Conservation (phyloP, 2,329 filamentous ascomycete genomes). For the Dothidotthia symphoricarpi region DNA sequence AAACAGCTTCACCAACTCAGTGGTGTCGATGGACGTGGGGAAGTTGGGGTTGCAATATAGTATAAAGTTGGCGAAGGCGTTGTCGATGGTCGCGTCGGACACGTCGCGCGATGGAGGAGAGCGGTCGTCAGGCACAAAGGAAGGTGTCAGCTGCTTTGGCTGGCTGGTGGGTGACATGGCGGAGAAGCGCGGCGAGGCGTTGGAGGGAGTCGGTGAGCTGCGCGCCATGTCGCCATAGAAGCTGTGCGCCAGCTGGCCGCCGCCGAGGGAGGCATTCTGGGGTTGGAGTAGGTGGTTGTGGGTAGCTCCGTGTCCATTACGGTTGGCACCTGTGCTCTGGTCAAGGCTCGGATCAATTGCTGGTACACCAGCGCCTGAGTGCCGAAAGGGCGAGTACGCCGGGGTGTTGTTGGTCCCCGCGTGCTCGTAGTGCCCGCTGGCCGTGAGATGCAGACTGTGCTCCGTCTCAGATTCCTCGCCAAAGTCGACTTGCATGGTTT, state of each 20-base stretch:
- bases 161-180: constrained; percentile 39
- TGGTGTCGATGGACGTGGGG: constrained; percentile 65
- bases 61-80: constrained; percentile 81
- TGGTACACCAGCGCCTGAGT: constrained; percentile 30
- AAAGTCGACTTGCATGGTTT: constrained; percentile 43
- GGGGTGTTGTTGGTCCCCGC: constrained; percentile 26
- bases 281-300: constrained; percentile 37
- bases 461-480: constrained; percentile 34
- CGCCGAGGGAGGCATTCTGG: constrained; percentile 34
- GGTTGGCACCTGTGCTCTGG: constrained; percentile 34
- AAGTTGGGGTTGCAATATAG: constrained; percentile 88
- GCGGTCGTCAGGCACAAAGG: constrained; percentile 49
- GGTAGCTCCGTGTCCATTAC: constrained; percentile 34
- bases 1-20: constrained; percentile 72
- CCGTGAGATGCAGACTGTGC: constrained; percentile 33
- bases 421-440: constrained; percentile 37
- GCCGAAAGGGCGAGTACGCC: constrained; percentile 37
- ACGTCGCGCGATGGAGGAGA: constrained; percentile 66
- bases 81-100: constrained; percentile 68
- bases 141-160: constrained; percentile 30
- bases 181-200: constrained; percentile 42
- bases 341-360: constrained; percentile 40
- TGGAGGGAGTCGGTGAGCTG: constrained; percentile 38
- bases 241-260: constrained; percentile 31
- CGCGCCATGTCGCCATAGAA: constrained; percentile 43